phyloP scores from a whole-genome alignment of 768 basidiomycete genomes.

The Tricholomella constricta region DNA sequence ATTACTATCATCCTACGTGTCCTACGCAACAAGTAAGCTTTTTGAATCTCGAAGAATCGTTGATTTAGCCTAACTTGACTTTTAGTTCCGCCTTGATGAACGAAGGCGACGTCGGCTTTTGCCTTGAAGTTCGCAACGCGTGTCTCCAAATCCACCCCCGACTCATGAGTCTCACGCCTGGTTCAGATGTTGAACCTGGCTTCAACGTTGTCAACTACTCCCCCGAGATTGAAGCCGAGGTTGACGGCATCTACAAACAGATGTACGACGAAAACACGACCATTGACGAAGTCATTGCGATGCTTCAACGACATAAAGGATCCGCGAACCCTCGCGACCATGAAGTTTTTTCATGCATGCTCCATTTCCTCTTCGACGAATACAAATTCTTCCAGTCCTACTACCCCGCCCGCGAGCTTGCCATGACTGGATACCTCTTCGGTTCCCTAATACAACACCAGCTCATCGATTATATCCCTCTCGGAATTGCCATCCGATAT shows the following conservation, averaged over 20 bases:
- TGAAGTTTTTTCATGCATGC: constrained; percentile 99
- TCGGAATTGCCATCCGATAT: constrained; percentile 96
- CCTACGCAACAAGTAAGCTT: constrained; percentile 76
- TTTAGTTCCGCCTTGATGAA: constrained; percentile 71
- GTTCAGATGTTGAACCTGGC: constrained; percentile 86
- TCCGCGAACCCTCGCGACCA: constrained; percentile 85
- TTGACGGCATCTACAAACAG: constrained; percentile 94
- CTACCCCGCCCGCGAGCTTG: constrained; percentile 90
- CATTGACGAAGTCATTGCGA: constrained; percentile 90
- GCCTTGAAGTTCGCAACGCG: constrained; percentile 88
- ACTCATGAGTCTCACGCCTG: constrained; percentile 90
- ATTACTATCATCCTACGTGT: constrained; percentile 92
- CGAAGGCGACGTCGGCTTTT: constrained; percentile 79
- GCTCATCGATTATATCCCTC: constrained; percentile 90
- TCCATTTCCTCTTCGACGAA: constrained; percentile 99
- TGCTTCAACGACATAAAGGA: constrained; percentile 83
- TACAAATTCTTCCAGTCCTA: constrained; percentile 99
- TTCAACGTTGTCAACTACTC: constrained; percentile 87
- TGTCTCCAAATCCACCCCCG: constrained; percentile 96
- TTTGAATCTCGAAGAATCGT: neutral
- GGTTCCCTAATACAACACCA: constrained; percentile 94
- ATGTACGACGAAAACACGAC: constrained; percentile 97
- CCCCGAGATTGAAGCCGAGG: constrained; percentile 87
- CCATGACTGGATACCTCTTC: constrained; percentile 95
- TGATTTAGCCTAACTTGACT: constrained; percentile 9